A percentile compares a stretch with the other conserved stretches of the same genome.
Evolutionary conservation across 805 yeast species (phyloP).

Genomic region (Scheffersomyces stipitis): DNA sequence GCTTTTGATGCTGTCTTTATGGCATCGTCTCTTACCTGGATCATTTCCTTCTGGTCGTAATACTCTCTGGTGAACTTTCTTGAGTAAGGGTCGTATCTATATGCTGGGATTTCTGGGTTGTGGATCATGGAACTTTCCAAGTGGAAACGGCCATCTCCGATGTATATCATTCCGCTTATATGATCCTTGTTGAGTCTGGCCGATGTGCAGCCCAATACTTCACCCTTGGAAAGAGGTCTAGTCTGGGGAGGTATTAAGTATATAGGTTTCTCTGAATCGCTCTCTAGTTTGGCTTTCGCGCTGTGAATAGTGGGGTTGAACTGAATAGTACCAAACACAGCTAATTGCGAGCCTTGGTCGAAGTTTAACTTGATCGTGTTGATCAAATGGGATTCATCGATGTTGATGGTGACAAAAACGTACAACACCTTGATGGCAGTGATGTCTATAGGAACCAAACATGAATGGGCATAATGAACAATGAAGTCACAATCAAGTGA

Average conservation of each 20-base stretch:
- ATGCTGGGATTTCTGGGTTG: constrained; percentile 90
- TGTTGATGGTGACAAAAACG: constrained; percentile 89
- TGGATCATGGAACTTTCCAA: constrained; percentile 96
- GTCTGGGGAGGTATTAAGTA: constrained; percentile 85
- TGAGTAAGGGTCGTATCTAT: constrained; percentile 91
- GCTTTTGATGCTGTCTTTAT: constrained; percentile 59
- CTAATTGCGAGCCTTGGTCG: constrained; percentile 59
- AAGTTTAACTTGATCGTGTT: constrained; percentile 77
- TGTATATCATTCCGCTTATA: constrained; percentile 78
- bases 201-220: constrained; percentile 94
- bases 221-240: constrained; percentile 91
- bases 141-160: constrained; percentile 97
- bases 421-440: constrained; percentile 91
- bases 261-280: constrained; percentile 49
- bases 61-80: constrained; percentile 86
- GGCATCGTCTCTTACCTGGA: constrained; percentile 71
- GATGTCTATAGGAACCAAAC: constrained; percentile 92
- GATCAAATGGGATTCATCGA: constrained; percentile 78
- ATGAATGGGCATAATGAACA: constrained; percentile 96
- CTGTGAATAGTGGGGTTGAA: constrained; percentile 93
- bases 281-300: constrained; percentile 58
- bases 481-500: constrained; percentile 91
- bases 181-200: constrained; percentile 68
- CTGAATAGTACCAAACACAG: constrained; percentile 93
- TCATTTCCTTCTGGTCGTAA: constrained; percentile 85